Percentiles rank a stretch among this genome's conserved stretches.
Conservation (phyloP, 2,329 filamentous ascomycete species). For the Fulvia fulva region DNA sequence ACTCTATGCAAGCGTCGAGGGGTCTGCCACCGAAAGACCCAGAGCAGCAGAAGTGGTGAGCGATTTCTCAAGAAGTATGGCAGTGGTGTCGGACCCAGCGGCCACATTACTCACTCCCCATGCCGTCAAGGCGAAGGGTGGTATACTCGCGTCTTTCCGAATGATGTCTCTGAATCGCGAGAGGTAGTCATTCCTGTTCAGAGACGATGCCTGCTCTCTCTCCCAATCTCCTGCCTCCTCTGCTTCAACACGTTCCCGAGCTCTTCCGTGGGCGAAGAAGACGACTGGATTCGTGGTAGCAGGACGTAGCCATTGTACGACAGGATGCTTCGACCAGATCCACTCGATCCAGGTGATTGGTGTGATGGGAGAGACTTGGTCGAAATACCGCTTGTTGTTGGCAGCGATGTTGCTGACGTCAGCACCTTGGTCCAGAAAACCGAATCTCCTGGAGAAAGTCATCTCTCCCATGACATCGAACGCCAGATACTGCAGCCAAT, state of each 20-base stretch:
- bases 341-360: conserved; percentile 13
- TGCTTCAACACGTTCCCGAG: neutral
- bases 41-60: too few species aligned
- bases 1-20: too few species aligned
- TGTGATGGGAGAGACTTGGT: conserved; percentile 28
- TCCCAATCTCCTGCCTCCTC: neutral
- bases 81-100: neutral
- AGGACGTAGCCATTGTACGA: neutral
- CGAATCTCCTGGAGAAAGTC: conserved; percentile 21
- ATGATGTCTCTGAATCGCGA: conserved; percentile 5
- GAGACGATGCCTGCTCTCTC: too few species aligned
- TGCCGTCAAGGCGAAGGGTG: neutral
- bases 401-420: conserved; percentile 18
- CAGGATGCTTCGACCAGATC: conserved; percentile 4
- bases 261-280: neutral
- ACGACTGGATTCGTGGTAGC: neutral
- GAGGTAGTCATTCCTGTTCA: neutral
- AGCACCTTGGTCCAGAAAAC: conserved; percentile 21
- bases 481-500: conserved; percentile 68
- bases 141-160: too few species aligned
- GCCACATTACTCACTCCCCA: neutral
- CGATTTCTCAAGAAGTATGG: conserved; percentile 13
- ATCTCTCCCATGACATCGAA: conserved; percentile 28
- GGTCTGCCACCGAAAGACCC: too few species aligned
- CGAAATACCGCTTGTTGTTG: conserved; percentile 35